Percentiles rank a stretch among this genome's conserved stretches.
Conservation (phyloP, 2,329 filamentous ascomycete species). For the Zalaria obscura region DNA sequence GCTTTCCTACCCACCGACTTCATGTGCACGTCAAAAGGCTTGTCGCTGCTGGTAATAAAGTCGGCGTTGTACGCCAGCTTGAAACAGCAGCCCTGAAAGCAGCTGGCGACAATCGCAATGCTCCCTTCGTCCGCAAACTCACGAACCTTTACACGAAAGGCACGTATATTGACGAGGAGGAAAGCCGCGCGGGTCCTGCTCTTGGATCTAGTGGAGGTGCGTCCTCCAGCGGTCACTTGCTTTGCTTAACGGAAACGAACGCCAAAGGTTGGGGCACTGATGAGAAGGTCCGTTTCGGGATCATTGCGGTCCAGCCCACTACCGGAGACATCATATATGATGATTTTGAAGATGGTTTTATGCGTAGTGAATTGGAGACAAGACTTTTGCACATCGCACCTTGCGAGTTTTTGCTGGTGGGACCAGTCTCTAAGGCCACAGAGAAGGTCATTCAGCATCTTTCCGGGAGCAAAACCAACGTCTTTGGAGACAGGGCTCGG, state of each 20-base stretch:
- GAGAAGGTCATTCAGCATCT: constrained; percentile 87
- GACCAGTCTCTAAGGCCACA: constrained; percentile 75
- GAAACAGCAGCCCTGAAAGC: constrained; percentile 95
- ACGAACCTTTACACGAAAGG: constrained; percentile 97
- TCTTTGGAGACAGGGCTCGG: constrained; percentile 80
- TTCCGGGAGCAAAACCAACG: constrained; percentile 74
- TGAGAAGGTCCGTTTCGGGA: constrained; percentile 82
- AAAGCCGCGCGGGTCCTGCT: constrained; percentile 50
- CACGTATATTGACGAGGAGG: constrained; percentile 89
- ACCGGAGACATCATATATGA: constrained; percentile 96
- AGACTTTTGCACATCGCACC: constrained; percentile 89
- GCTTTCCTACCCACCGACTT: constrained; percentile 81
- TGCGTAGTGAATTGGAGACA: constrained; percentile 93
- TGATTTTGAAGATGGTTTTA: constrained; percentile 91
- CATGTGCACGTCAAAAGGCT: constrained; percentile 90
- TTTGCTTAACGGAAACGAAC: constrained; percentile 79
- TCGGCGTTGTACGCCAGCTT: constrained; percentile 84
- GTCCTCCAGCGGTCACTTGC: constrained; percentile 65
- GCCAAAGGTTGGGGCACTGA: constrained; percentile 72
- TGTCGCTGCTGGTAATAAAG: constrained; percentile 85
- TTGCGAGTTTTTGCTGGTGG: constrained; percentile 88
- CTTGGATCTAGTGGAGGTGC: constrained; percentile 43
- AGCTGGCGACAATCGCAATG: constrained; percentile 83
- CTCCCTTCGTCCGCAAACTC: constrained; percentile 81
- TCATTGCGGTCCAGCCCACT: constrained; percentile 86